Evolutionary conservation across 2,329 filamentous ascomycete species (phyloP).

Genomic region (Phaeosphaeria sp.): DNA sequence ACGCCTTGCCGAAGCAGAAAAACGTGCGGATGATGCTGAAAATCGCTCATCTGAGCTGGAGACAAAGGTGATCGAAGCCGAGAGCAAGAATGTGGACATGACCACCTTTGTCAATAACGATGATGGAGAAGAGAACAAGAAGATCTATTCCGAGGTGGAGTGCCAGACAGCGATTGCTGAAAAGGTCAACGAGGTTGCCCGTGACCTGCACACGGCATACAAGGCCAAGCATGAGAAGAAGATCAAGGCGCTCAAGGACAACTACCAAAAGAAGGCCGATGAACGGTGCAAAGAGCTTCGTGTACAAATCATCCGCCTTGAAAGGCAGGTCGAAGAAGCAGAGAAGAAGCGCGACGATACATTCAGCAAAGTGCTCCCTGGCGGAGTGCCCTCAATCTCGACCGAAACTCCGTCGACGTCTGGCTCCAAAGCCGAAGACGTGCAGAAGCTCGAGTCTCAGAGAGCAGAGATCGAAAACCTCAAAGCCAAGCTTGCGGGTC

Average conservation of each 20-base stretch:
- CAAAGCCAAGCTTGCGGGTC: constrained; percentile 75
- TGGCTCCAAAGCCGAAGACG: constrained; percentile 46
- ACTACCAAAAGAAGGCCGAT: constrained; percentile 85
- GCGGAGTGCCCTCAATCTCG: constrained; percentile 15
- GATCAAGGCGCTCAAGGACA: constrained; percentile 83
- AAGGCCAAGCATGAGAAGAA: constrained; percentile 98
- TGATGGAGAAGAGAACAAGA: constrained; percentile 43
- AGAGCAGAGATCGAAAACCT: constrained; percentile 73
- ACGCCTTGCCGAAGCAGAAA: constrained; percentile 76
- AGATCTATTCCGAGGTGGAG: constrained; percentile 50
- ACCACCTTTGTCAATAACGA: constrained; percentile 57
- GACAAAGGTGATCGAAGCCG: constrained; percentile 53
- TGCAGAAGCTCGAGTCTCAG: constrained; percentile 64
- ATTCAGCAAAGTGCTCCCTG: constrained; percentile 61
- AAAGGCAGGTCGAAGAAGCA: constrained; percentile 77
- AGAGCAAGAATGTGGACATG: constrained; percentile 77
- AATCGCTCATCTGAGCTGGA: constrained; percentile 75
- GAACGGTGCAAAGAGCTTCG: constrained; percentile 85
- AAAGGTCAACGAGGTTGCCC: constrained; percentile 74
- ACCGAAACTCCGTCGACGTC: constrained; percentile 5
- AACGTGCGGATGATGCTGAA: constrained; percentile 75
- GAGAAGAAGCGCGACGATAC: constrained; percentile 70
- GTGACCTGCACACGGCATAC: constrained; percentile 90
- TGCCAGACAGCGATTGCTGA: constrained; percentile 78
- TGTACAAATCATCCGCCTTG: constrained; percentile 70